Evolutionary conservation across 371 early-diverging fungal species (phyloP).

Genomic region (Mortierella sp.): DNA sequence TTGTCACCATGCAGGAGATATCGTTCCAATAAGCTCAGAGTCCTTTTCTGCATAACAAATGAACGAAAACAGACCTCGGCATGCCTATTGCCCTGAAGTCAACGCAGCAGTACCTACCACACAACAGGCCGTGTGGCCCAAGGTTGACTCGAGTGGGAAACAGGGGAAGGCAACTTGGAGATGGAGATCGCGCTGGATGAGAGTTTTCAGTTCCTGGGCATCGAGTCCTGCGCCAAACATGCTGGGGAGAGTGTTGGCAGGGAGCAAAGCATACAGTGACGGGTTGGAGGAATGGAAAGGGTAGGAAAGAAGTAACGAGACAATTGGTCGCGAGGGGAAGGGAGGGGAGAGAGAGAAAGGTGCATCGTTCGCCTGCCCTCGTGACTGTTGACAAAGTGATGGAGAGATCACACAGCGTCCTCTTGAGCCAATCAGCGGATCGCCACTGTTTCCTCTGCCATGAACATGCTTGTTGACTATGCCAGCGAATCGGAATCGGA

Average conservation of each 20-base stretch:
- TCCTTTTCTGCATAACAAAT: neutral
- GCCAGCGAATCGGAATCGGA: constrained; percentile 45
- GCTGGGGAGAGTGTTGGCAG: neutral
- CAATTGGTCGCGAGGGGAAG: no score
- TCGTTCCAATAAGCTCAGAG: neutral
- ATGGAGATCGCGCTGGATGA: constrained; percentile 63
- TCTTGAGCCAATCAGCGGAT: no score
- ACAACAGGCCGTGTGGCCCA: constrained; percentile 69
- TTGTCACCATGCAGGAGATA: neutral
- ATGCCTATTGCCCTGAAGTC: neutral
- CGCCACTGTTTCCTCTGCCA: neutral
- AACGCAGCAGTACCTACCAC: constrained; percentile 63
- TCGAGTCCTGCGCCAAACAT: constrained; percentile 48
- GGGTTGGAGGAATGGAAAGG: no score
- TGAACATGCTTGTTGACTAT: constrained; percentile 41
- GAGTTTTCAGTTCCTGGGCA: constrained; percentile 40
- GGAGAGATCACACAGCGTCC: no score
- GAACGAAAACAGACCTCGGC: neutral
- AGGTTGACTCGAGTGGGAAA: constrained; percentile 61
- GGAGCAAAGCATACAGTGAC: no score
- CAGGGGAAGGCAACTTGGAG: constrained; percentile 73
- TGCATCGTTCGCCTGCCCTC: no score
- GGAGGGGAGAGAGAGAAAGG: no score
- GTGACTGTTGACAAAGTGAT: no score
- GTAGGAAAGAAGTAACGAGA: no score